Conservation (phyloP, 2,329 filamentous ascomycete genomes). For the Sarocladium strictum region DNA sequence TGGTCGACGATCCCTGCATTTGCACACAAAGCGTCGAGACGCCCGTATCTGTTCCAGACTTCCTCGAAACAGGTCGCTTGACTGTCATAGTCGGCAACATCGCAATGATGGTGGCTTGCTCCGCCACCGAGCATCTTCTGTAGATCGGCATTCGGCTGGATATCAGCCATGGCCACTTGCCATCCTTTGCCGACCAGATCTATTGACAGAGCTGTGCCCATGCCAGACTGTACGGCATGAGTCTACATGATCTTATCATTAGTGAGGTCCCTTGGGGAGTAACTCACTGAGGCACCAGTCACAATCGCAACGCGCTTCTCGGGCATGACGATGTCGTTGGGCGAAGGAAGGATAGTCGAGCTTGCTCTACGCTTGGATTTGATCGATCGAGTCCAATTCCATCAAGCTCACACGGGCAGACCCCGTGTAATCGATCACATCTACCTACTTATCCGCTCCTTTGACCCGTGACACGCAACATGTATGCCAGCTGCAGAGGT, state of each 20-base stretch:
- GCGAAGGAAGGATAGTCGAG: too few relatives aligned
- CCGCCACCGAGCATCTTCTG: conserved; percentile 28
- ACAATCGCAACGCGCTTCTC: conserved; percentile 14
- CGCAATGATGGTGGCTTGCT: conserved; percentile 35
- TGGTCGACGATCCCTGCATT: conserved; percentile 45
- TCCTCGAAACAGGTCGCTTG: conserved; percentile 35
- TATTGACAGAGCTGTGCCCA: conserved; percentile 35
- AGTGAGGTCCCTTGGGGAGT: conserved; percentile 7
- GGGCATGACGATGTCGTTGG: not conserved
- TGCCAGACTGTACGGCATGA: conserved; percentile 34
- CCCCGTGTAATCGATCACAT: too few relatives aligned
- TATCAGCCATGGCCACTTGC: conserved; percentile 32
- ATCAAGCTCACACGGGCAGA: too few relatives aligned
- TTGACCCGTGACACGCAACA: too few relatives aligned
- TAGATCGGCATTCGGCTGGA: conserved; percentile 22
- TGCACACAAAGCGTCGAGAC: conserved; percentile 41
- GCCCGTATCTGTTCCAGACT: conserved; percentile 36
- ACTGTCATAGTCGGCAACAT: conserved; percentile 40
- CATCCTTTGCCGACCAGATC: conserved; percentile 20
- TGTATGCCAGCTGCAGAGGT: too few relatives aligned
- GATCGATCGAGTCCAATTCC: too few relatives aligned
- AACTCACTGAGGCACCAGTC: conserved; percentile 10
- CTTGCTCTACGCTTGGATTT: too few relatives aligned
- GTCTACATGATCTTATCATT: not conserved
- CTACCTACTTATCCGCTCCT: too few relatives aligned